Evolutionary conservation across 805 yeast genomes (phyloP), one percentile per base, ranked within the genome.

Genomic region (Trichomonascus vanleenenianus): DNA sequence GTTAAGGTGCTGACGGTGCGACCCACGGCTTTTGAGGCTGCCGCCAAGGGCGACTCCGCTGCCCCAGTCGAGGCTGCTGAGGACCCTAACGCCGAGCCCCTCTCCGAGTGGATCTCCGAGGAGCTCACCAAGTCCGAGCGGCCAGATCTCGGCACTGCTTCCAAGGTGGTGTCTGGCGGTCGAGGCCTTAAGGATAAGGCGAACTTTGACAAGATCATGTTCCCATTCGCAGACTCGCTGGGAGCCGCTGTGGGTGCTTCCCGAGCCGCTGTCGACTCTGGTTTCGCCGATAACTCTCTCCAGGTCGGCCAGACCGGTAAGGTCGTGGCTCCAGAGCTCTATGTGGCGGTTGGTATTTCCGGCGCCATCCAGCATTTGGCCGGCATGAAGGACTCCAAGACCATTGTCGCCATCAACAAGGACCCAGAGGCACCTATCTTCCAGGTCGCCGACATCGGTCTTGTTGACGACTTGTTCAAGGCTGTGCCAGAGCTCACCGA

Each of bases 291-390:
- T 61, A 93, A 91, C 69, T 88, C 97, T 7, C 74, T 91, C 57
- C 98, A 91, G 68, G 89, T 91, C 50, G 98, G 98, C 45, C 98
- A 91, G 69, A 91, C 98, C 8, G 98, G 98, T 56, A 93, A 93
- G 65, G 89, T 89, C 45, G 94, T 93, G 30, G 97, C 97, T 6
- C 98, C 98, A 35, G 96, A 89, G 36, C 74, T 89, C 51, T 93
- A 93, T 63, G 67, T 93, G 39, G 97, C 97, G 2, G 80, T 89
- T 36, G 98, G 98, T 52, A 78, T 93, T 47, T 84, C 95, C 16
- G 98, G 98, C 51, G 98, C 98, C 30, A 91, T 91, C 59, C 98
- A 91, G 70, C 98, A 91, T 68, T 71, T 93, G 59, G 98, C 98
- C 1, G 98, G 98, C 53, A 91, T 91, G 97, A 91, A 89, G 67